Evolutionary conservation across 2,329 filamentous ascomycete genomes (phyloP), one percentile per base, ranked within the genome.

Genomic region (Sporothrix brunneoviolacea): DNA sequence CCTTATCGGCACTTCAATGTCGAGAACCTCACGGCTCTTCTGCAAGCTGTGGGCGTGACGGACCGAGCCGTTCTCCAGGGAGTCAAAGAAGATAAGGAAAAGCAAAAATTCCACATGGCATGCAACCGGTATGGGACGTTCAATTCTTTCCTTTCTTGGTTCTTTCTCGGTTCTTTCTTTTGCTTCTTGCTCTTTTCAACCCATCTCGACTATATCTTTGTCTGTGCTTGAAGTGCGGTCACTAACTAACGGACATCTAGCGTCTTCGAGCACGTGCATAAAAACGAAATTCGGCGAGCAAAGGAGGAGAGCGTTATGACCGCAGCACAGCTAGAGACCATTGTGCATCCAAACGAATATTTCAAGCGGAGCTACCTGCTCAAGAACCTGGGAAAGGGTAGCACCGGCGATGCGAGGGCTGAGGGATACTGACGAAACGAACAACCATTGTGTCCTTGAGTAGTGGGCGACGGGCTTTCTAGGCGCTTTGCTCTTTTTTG

Each of bases 331-430:
- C 74, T 95, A 37, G 91, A 97, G 68, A 97, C 91, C 0, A 95
- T 98, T 63, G 84, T 95, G 19, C 93, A 98, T 68, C 93, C 93
- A 10, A 98, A 98, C 65, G 91, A 91, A 57, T 98, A 96, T 69
- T 98, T 97, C 69, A 96, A 95, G 75, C 79, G 91, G 50, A 95
- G 90, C 65, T 97, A 89, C 66, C 62, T 94, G 59, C 71, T 98
- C 54, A 95, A 90, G 73, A 88, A 93, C 64, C 67, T 94, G 22
- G 83, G 68, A 45, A 81, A 75, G 55, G 66, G 69, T 19, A 70
- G 70, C 53, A 68, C 71, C 16, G 16, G 38, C 10, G 77, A 82
- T 54, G 68, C 77, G 28, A 76, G 77, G 66, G 82, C 83, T 76
- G 75, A 76, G 53, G 71, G 64, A 57, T 82, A 69, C 24, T 49